phyloP scores from a whole-genome alignment of 1,139 yeast species.

The Groenewaldozyma sp. region DNA sequence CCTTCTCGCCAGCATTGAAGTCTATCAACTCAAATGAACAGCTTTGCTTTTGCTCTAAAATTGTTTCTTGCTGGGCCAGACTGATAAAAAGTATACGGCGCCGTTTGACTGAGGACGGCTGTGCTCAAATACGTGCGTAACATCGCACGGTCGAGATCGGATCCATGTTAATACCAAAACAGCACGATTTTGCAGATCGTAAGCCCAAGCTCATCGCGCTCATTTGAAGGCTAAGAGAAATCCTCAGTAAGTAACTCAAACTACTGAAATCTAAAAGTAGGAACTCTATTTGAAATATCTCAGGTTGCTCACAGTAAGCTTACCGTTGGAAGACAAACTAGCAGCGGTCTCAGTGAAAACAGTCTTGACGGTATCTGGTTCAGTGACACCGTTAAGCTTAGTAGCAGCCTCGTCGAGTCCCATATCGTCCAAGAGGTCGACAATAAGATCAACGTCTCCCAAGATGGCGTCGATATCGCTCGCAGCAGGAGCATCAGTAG shows the following conservation, averaged over 20 bases:
- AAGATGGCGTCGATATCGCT: constrained; percentile 42
- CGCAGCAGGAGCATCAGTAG: constrained; percentile 58
- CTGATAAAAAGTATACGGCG: not conserved
- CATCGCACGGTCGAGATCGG: no score
- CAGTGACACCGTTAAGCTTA: constrained; percentile 42
- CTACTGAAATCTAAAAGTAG: no score
- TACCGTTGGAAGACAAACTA: constrained; percentile 35
- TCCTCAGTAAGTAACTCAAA: no score
- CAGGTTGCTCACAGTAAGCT: constrained; percentile 18
- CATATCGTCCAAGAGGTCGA: constrained; percentile 71
- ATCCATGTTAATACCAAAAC: no score
- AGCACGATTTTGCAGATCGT: no score
- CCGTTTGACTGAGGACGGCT: not conserved
- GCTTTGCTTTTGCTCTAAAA: no score
- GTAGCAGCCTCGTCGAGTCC: constrained; percentile 63
- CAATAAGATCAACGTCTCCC: constrained; percentile 66
- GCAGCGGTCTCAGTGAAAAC: constrained; percentile 42
- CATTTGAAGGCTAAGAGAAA: no score
- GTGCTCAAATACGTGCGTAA: no score
- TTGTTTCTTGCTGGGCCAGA: no score
- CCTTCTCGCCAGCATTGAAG: not conserved
- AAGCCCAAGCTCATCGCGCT: no score
- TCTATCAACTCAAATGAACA: no score
- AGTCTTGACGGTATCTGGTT: constrained; percentile 44
- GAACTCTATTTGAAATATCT: constrained; percentile 12